Evolutionary conservation across 768 basidiomycete genomes (phyloP), one percentile per base, ranked within the genome.

Genomic region (Gloeopeniophorella convolvens): DNA sequence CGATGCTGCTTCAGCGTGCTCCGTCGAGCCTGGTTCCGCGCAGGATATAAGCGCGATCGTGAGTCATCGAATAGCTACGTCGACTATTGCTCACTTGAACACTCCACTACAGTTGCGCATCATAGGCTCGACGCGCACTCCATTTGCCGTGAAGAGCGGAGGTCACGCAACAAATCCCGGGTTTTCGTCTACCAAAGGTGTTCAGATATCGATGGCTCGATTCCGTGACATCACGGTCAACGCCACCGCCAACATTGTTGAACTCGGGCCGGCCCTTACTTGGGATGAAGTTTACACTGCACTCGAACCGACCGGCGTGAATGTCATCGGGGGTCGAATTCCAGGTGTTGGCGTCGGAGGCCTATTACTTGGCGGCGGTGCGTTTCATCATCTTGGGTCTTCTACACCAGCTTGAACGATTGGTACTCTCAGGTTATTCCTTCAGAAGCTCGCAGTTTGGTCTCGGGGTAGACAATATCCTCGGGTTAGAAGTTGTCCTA

Each of bases 121-220:
- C 7, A 8, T 48, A 4, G 36, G 37, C 16, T 5, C 27, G 11
- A 11, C 47, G 11, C 13, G 47, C 21, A 48, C 18, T 11, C 47
- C 47, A 4, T 48, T 48, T 23, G 47, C 36, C 3, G 37, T 83
- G 45, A 83, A 80, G 61, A 75, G 80, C n/a, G 81, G 78, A 13
- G 81, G 82, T 0, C 81, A 83, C 60, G 51, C 74, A 0, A 58
- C 70, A 3, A 82, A 80, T 57, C 73, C 70, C 0, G 74, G 74
- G 1, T 82, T 81, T 52, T 79, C 79, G 0, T 83, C 83, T 0
- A 83, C 82, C 0, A 54, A 60, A 1, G 82, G 80, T 27, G 72
- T 84, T 64, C 69, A n/a, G n/a, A n/a, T n/a, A n/a, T n/a, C n/a
- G n/a, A n/a, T n/a, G n/a, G 1, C 80, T 82, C 59, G 66, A 68